Base-by-base conservation (phyloP, 768 basidiomycete species). In the Leccinum rimulosum region DNA sequence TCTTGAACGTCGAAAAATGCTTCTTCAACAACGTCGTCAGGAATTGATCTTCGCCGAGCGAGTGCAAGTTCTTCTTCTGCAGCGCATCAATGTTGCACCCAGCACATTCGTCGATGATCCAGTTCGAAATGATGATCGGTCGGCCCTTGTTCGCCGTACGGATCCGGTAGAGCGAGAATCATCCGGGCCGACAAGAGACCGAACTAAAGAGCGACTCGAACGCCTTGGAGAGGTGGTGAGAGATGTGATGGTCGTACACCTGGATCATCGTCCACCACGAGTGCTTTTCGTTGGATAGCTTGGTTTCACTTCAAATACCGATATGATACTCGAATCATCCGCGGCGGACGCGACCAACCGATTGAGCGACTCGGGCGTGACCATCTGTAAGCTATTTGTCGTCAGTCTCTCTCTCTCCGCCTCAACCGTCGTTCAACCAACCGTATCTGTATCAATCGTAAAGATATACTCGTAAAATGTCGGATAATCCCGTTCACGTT, bases 201-300 rank as follows among this genome's bases (percentile, higher is more conserved):
- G 93, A 95, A 31, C 95, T 94, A 70, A 96, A 96, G 54, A 96
- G 78, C 58, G 85, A 87, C 74, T 97, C 94, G 77, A 97, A 97
- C 0, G 95, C 88, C 77, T 98, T 97, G 67, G 92, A 89, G 48
- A 97, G 77, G 71, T 98, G 93, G 68, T 95, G 93, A 0, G 92
- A 95, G 70, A 95, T 89, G 77, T 94, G 95, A 77, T 96, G 96
- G 66, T 95, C 92, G 78, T 96, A 95, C 9, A 96, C 84, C 76
- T 97, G 95, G 57, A 97, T 96, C 95, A 98, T 97, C 15, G 96
- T 98, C 87, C 96, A 98, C 88, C 95, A 95, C 4, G 95, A 97
- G 49, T 86, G 85, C 64, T 94, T 88, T 69, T 95, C 94, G 72
- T 97, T 98, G 64, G 87, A 82, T 15, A 98, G 80, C 70, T 93